phyloP scores from a whole-genome alignment of 306 rosid genomes.

The Quercus agrifolia region DNA sequence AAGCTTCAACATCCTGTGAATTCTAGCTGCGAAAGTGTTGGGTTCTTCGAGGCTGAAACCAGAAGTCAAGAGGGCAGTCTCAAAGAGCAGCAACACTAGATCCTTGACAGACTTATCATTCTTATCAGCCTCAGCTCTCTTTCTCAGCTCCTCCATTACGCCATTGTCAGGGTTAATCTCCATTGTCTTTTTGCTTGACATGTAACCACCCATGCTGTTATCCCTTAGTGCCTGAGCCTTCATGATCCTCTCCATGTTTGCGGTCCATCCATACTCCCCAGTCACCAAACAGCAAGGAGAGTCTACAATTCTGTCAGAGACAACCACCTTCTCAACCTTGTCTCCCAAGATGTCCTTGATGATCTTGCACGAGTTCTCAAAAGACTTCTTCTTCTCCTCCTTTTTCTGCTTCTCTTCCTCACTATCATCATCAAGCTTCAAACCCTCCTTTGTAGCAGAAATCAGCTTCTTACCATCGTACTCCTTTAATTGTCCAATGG shows the following conservation, averaged over 20 bases:
- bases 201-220: conserved; percentile 60
- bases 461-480: conserved; percentile 68
- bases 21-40: conserved; percentile 57
- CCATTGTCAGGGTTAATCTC: conserved; percentile 75
- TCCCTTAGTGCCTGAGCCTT: conserved; percentile 76
- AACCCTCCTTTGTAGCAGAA: conserved; percentile 68
- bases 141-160: conserved; percentile 67
- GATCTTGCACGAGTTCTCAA: conserved; percentile 55
- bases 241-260: conserved; percentile 77
- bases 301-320: conserved; percentile 64
- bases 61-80: conserved; percentile 60
- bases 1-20: conserved; percentile 68
- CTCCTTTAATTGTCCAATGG: conserved; percentile 62
- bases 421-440: conserved; percentile 56
- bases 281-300: conserved; percentile 78
- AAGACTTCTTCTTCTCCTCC: conserved; percentile 66
- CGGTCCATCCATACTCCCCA: conserved; percentile 72
- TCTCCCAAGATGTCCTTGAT: conserved; percentile 64
- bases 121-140: conserved; percentile 62
- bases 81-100: conserved; percentile 59
- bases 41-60: conserved; percentile 79
- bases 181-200: conserved; percentile 81
- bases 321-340: conserved; percentile 60
- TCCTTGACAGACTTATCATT: conserved; percentile 66
- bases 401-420: conserved; percentile 60